A percentile compares a stretch with the other conserved stretches of the same genome.
These are phyloP conservation scores for Fonsecaea pedrosoi DNA, from an alignment of 2,329 filamentous ascomycete species.

Conservation along the genomic window DNA sequence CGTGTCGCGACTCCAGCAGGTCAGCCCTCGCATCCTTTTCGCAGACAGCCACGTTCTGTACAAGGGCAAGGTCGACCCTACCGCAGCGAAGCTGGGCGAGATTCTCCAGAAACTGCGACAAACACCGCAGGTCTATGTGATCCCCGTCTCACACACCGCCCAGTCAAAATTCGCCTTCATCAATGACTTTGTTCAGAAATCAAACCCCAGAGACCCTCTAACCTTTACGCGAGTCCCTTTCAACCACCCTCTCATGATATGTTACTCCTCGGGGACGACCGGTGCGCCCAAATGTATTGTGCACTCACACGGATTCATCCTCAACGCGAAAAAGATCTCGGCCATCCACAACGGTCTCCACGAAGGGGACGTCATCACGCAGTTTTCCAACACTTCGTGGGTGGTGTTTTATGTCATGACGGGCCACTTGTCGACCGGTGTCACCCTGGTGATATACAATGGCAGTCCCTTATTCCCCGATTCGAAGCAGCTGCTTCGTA, in stretches of 20 bases:
- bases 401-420: conserved; percentile 58
- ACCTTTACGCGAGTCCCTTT: conserved; percentile 68
- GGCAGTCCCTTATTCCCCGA: conserved; percentile 77
- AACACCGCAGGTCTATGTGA: not conserved
- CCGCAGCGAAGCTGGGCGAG: conserved; percentile 71
- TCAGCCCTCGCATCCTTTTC: conserved; percentile 77
- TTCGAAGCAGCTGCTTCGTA: conserved; percentile 60
- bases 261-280: conserved; percentile 52
- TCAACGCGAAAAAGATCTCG: conserved; percentile 63
- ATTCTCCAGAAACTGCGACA: not conserved
- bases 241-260: conserved; percentile 71
- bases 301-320: conserved; percentile 62
- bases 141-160: conserved; percentile 56
- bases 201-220: not conserved
- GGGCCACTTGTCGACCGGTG: conserved; percentile 64
- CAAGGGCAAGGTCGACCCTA: conserved; percentile 75
- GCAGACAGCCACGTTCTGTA: conserved; percentile 75
- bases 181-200: conserved; percentile 46
- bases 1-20: conserved; percentile 71
- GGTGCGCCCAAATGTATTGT: conserved; percentile 77
- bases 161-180: conserved; percentile 51
- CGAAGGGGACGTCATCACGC: conserved; percentile 49
- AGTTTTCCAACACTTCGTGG: conserved; percentile 56
- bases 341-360: conserved; percentile 57
- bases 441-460: conserved; percentile 73